Conservation (phyloP, 169 alveolate genomes). For the Plasmodium gaboni region DNA sequence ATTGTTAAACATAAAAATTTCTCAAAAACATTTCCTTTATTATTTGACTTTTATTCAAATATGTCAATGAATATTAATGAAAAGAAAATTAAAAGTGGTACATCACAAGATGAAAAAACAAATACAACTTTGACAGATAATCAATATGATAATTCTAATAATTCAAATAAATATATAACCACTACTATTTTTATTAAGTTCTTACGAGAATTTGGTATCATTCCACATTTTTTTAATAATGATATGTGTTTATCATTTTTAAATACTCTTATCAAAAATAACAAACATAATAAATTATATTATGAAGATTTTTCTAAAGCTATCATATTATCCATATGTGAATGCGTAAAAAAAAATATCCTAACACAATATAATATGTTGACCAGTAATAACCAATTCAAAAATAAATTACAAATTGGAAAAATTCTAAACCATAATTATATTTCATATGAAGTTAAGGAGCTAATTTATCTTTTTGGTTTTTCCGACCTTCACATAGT, state of each 20-base stretch:
- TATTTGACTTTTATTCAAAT: slow-evolving; percentile 53
- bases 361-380: slow-evolving; percentile 65
- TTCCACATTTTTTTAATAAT: slow-evolving; percentile 80
- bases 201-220: slow-evolving; percentile 83
- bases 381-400: slow-evolving; percentile 22
- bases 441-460: slow-evolving; percentile 66
- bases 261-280: slow-evolving; percentile 30
- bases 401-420: slow-evolving; percentile 45
- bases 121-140: not conserved
- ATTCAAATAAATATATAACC: slow-evolving; percentile 51
- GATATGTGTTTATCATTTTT: slow-evolving; percentile 21
- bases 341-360: slow-evolving; percentile 72
- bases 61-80: slow-evolving; percentile 17
- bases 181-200: slow-evolving; percentile 79
- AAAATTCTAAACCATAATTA: slow-evolving; percentile 61
- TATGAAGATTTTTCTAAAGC: slow-evolving; percentile 74
- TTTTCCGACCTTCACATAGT: slow-evolving; percentile 56
- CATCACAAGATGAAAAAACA: not conserved
- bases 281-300: slow-evolving; percentile 21
- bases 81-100: not conserved
- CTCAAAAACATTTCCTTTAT: slow-evolving; percentile 66
- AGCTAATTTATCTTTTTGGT: slow-evolving; percentile 72
- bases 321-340: slow-evolving; percentile 59
- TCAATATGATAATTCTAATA: not conserved
- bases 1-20: slow-evolving; percentile 68